Evolutionary conservation across 257 asterid genomes (phyloP), one percentile per base, ranked within the genome.

Genomic region (Craterostigma plantagineum): DNA sequence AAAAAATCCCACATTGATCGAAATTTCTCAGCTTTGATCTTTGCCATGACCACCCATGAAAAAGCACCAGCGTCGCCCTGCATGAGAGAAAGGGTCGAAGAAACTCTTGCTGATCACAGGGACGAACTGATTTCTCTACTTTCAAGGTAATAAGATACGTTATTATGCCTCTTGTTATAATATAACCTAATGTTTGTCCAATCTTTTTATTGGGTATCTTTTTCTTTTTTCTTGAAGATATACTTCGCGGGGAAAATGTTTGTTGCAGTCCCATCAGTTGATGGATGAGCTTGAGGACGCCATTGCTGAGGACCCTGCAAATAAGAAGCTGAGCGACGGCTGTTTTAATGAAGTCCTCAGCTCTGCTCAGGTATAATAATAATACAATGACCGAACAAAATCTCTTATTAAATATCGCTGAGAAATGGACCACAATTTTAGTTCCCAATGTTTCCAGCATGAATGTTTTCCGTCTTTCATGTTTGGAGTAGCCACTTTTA

Each of bases 161-260:
- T n/a, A 14, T 15, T 3, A 16, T 34, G 33, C 23, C 16, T n/a
- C n/a, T n/a, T 7, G 18, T 13, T 38, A 49, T 33, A 10, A 33
- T 16, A 9, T 33, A 9, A 23, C 30, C 30, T 23, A 6, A 23
- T 23, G 30, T n/a, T 23, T 6, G 30, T 23, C 30, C n/a, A n/a
- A 23, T 23, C 30, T 23, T 23, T 23, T n/a, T n/a, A n/a, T n/a
- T n/a, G n/a, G n/a, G n/a, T n/a, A n/a, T n/a, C n/a, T n/a, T n/a
- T n/a, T n/a, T n/a, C n/a, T n/a, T 0, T 35, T 17, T 55, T 35
- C 51, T 48, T 55, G 54, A 57, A 90, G 99, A 54, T 90, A 75
- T 48, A 91, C 80, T 67, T 91, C 75, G 10, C 95, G 83, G 77
- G 99, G 99, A 70, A 90, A 90, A 70, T 62, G 96, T 51, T 68